Evolutionary conservation across 129 eudicot species (phyloP).

Genomic region (Scalesia atractyloides): DNA sequence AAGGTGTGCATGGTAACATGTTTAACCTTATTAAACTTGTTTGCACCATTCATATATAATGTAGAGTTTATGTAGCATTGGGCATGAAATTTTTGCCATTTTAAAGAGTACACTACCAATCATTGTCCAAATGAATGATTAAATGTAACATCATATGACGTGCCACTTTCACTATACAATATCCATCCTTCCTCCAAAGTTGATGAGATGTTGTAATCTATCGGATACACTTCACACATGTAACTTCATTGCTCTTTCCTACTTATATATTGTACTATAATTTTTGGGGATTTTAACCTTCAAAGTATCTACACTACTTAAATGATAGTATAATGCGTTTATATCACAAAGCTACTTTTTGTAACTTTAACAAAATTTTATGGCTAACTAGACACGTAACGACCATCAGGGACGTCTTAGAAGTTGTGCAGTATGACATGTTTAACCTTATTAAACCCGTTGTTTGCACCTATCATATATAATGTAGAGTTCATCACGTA

Average conservation of each 20-base stretch:
- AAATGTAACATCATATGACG: constrained; percentile 16
- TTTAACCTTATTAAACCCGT: too few species aligned
- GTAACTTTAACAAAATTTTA: too few species aligned
- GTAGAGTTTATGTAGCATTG: not conserved
- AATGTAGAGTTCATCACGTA: too few species aligned
- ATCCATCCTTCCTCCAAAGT: constrained; percentile 16
- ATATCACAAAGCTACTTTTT: too few species aligned
- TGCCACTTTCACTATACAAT: not conserved
- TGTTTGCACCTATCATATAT: too few species aligned
- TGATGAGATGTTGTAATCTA: constrained; percentile 24
- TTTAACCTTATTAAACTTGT: too few species aligned
- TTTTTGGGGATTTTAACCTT: constrained; percentile 1
- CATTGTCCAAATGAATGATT: not conserved
- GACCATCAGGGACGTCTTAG: too few species aligned
- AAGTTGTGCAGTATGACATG: too few species aligned
- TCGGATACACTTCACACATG: constrained; percentile 12
- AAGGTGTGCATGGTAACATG: too few species aligned
- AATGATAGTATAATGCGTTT: too few species aligned
- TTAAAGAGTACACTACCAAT: constrained; percentile 6
- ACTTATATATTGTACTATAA: not conserved
- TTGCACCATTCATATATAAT: not conserved
- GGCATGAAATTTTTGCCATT: constrained; percentile 1
- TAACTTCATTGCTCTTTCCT: constrained; percentile 4
- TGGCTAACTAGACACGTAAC: too few species aligned
- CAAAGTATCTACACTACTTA: not conserved